Conservation (phyloP, 495 filamentous ascomycete genomes). For the Evernia prunastri region DNA sequence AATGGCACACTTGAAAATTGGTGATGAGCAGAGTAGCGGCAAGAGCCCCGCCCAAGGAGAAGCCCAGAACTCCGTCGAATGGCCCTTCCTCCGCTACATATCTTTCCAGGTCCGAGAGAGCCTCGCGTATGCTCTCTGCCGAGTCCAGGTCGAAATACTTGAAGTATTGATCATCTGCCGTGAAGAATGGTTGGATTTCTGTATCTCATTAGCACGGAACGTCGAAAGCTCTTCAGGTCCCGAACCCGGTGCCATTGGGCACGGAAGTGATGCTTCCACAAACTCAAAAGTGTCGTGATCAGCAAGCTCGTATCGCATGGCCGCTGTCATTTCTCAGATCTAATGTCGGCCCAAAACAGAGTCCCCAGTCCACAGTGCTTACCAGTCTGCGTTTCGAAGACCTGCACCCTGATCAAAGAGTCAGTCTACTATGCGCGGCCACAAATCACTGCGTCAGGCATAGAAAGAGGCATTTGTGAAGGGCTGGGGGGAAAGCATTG, state of each 20-base stretch:
- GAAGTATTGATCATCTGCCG: slow-evolving; percentile 22
- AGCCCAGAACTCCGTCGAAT: slow-evolving; percentile 37
- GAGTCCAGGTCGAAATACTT: slow-evolving; percentile 26
- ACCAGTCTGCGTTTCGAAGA: neutral
- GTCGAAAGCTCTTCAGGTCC: neutral
- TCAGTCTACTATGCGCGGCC: neutral
- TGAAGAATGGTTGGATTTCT: slow-evolving; percentile 16
- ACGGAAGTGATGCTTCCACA: slow-evolving; percentile 30
- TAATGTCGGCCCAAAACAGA: neutral
- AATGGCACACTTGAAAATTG: slow-evolving; percentile 29
- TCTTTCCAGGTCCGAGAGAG: slow-evolving; percentile 23
- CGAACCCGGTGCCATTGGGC: slow-evolving; percentile 25
- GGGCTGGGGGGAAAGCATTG: neutral
- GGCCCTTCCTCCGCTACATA: slow-evolving; percentile 31
- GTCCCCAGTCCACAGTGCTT: neutral
- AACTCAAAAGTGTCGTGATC: slow-evolving; percentile 34
- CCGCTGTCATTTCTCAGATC: slow-evolving; percentile 16
- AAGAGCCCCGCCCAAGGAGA: slow-evolving; percentile 29
- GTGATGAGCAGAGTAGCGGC: slow-evolving; percentile 23
- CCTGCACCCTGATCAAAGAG: neutral
- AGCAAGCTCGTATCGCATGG: slow-evolving; percentile 32
- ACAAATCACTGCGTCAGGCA: neutral
- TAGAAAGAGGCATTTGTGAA: neutral
- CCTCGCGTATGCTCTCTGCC: slow-evolving; percentile 14
- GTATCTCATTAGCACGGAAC: neutral